phyloP scores from a whole-genome alignment of 306 rosid genomes.

The Nissolia schottii region DNA sequence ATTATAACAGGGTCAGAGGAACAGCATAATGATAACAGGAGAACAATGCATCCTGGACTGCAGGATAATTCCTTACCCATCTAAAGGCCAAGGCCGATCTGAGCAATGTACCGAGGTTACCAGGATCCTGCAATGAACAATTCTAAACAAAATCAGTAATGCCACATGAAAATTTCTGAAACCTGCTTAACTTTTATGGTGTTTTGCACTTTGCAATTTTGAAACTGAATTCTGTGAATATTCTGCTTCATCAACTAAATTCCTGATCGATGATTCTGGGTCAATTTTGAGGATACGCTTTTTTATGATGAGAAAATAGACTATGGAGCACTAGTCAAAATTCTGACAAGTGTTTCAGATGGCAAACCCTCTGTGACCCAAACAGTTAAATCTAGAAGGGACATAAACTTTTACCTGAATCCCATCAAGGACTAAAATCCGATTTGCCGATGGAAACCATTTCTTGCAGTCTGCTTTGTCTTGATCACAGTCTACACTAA shows the following conservation, averaged over 20 bases:
- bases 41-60: background rate
- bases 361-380: background rate
- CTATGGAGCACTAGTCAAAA: background rate
- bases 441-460: conserved; percentile 59
- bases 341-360: background rate
- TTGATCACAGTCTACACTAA: conserved; percentile 35
- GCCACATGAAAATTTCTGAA: conserved; percentile 24
- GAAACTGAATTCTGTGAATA: background rate
- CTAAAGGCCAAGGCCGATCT: conserved; percentile 85
- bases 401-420: conserved; percentile 59
- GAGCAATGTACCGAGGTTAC: conserved; percentile 86
- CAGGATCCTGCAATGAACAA: conserved; percentile 75
- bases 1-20: conserved; percentile 5
- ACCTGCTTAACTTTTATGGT: background rate
- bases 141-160: conserved; percentile 20
- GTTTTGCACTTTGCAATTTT: background rate
- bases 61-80: conserved; percentile 63
- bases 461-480: conserved; percentile 31
- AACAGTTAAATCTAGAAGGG: background rate
- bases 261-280: too few relatives aligned
- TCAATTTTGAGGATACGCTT: too few relatives aligned
- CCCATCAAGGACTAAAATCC: conserved; percentile 84
- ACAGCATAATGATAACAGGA: background rate
- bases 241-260: background rate
- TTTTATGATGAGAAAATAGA: conserved; percentile 2